Base-by-base conservation (phyloP, 2,329 filamentous ascomycete species). In the Colletotrichum sp. region DNA sequence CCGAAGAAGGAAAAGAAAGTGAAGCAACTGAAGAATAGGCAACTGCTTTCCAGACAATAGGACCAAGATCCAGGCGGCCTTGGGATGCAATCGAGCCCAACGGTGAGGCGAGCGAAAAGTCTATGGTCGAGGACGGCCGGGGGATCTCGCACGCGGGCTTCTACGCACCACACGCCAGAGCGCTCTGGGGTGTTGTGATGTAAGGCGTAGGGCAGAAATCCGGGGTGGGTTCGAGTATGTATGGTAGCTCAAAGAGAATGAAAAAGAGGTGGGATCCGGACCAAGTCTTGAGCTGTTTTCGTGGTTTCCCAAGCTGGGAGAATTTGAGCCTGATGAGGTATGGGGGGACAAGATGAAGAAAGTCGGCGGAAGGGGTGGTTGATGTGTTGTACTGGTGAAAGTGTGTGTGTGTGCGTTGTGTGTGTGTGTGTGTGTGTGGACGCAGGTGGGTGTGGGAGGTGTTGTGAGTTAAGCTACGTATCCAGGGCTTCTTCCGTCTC, bases 81-180 rank as follows among this genome's bases (percentile, higher is more conserved):
- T 80, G 82, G 79, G 83, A 90, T 89, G 89, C 89, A 91, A 85
- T 88, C 85, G 85, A 89, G 88, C 89, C 89, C 87, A 90, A 90
- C 85, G 52, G 84, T 83, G 85, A 84, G 83, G 85, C 83, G 81
- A 81, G 80, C 79, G 80, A 84, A 82, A 82, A 79, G 79, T 77
- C 79, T 78, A 80, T 78, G 81, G 78, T 80, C 21, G 78, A 79
- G 79, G 80, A 81, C n/a, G 64, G 64, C 21, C 73, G 58, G 58
- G 73, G 65, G 72, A 55, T 26, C 64, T 75, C 43, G 73, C 63
- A 73, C 57, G 30, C 30, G 64, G 57, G 30, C 43, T 73, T 72
- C 66, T 67, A 73, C 43, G 73, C 70, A 73, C 73, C 70, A 60
- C 57, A 48, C 73, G 70, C 57, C 70, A 34, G 65, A 73, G 48